Percentiles rank a stretch among this genome's conserved stretches.
Evolutionary conservation across 345 rosid species (phyloP).

Genomic region (Bruguiera gymnorhiza): DNA sequence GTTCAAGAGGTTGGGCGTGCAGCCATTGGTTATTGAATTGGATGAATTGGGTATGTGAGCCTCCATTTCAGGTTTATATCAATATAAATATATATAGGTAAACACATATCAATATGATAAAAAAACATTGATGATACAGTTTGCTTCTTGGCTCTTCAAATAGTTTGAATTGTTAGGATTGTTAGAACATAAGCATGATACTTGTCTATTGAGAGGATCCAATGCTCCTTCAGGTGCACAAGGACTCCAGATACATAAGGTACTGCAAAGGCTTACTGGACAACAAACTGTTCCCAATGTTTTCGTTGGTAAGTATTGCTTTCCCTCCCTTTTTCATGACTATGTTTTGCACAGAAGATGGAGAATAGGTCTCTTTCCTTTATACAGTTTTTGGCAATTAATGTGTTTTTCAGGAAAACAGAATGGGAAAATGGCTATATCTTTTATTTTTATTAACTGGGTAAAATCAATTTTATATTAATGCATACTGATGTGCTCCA

Average conservation of each 20-base stretch:
- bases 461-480: not conserved
- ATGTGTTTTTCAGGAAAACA: not conserved
- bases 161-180: too few relatives aligned
- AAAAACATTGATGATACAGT: too few relatives aligned
- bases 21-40: slow-evolving; percentile 79
- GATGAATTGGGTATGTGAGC: slow-evolving; percentile 73
- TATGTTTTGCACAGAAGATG: not conserved
- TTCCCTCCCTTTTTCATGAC: not conserved
- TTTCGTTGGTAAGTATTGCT: slow-evolving; percentile 58
- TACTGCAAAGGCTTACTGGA: slow-evolving; percentile 81
- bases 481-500: not conserved
- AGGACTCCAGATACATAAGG: slow-evolving; percentile 83
- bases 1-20: slow-evolving; percentile 70
- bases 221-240: slow-evolving; percentile 59
- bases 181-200: too few relatives aligned
- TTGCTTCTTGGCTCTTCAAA: too few relatives aligned
- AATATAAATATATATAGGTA: too few relatives aligned
- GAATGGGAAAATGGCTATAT: not conserved
- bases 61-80: not conserved
- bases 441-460: too few relatives aligned
- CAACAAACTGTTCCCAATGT: slow-evolving; percentile 97
- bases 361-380: too few relatives aligned
- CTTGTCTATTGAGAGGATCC: not conserved
- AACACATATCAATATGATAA: too few relatives aligned
- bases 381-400: not conserved